Base-by-base conservation (phyloP, 2,329 filamentous ascomycete genomes). In the Colletotrichum higginsianum region DNA sequence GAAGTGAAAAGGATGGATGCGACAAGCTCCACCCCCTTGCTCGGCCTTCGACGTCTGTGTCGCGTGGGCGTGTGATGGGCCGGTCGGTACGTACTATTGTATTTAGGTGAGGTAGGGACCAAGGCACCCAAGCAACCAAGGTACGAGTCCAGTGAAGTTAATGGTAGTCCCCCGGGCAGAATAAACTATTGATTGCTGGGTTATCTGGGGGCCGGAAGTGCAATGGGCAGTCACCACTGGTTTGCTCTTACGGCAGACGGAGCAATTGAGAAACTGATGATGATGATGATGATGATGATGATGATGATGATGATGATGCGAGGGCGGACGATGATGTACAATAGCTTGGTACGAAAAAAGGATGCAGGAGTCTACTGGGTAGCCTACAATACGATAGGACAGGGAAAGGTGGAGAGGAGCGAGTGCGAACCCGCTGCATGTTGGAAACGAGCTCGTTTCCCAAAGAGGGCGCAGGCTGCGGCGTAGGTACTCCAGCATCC, bases 21-120 rank as follows among this genome's bases (percentile, higher is more conserved):
- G 40, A 60, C 68, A 60, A 71, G 68, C 68, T 68, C 68, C 68
- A 71, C 65, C 44, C 30, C 30, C 35, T 58, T 71, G 65, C 68
- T 68, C 68, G 68, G 68, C 52, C 65, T 68, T 58, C 68, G 68
- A 65, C 46, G 58, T 68, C 65, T 57, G 68, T 49, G 68, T 63
- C 58, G 52, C 65, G 49, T 56, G 58, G 65, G 52, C 30, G 30
- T 46, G 57, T 71, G 21, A 58, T 44, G 35, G 50, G 55, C 11
- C 47, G 38, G 38, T 56, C 30, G 8, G 30, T 35, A 35, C 30
- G 30, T 35, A 35, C 30, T 35, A 9, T 35, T 35, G 30, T 35
- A 35, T 9, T 9, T 35, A 35, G 5, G 30, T 35, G 9, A 35
- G 30, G 30, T 35, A 35, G 30, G 8, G 8, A 35, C 30, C 30